Evolutionary conservation across 495 filamentous ascomycete genomes (phyloP).

Genomic region (Cairneyella variabilis): DNA sequence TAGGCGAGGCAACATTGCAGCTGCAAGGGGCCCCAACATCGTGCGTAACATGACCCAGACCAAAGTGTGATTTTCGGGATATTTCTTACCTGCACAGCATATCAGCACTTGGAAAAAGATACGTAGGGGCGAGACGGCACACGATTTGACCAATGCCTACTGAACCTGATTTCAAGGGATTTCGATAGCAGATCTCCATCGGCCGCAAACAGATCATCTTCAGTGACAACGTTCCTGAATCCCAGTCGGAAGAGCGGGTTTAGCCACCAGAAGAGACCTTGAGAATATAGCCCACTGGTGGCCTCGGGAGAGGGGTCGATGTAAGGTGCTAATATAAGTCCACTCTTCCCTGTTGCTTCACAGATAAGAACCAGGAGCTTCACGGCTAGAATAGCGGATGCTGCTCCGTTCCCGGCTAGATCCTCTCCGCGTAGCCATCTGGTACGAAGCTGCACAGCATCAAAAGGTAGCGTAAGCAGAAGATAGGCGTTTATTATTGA

Average conservation of each 20-base stretch:
- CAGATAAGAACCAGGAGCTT: constrained; percentile 39
- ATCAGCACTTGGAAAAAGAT: neutral
- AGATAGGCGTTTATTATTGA: constrained; percentile 48
- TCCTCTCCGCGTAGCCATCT: constrained; percentile 34
- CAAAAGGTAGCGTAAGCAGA: constrained; percentile 51
- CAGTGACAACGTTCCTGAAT: constrained; percentile 27
- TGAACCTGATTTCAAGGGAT: neutral
- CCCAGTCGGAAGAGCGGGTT: constrained; percentile 34
- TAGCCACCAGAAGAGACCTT: constrained; percentile 38
- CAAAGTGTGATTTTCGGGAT: constrained; percentile 15
- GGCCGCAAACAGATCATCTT: constrained; percentile 29
- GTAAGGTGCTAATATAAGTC: constrained; percentile 41
- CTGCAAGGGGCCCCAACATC: constrained; percentile 14
- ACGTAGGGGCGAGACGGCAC: neutral
- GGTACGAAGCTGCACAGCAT: constrained; percentile 40
- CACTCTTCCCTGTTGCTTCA: constrained; percentile 49
- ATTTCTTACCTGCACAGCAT: constrained; percentile 5
- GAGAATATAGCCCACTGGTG: constrained; percentile 30
- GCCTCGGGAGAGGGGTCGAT: constrained; percentile 30
- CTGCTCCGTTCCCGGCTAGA: constrained; percentile 13
- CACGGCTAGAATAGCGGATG: constrained; percentile 22
- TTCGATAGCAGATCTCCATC: constrained; percentile 16
- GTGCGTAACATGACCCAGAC: constrained; percentile 15
- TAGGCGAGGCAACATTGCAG: constrained; percentile 23
- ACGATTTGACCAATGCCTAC: constrained; percentile 28